Conservation (phyloP, 495 filamentous ascomycete genomes). For the Trichodelitschia bisporula region DNA sequence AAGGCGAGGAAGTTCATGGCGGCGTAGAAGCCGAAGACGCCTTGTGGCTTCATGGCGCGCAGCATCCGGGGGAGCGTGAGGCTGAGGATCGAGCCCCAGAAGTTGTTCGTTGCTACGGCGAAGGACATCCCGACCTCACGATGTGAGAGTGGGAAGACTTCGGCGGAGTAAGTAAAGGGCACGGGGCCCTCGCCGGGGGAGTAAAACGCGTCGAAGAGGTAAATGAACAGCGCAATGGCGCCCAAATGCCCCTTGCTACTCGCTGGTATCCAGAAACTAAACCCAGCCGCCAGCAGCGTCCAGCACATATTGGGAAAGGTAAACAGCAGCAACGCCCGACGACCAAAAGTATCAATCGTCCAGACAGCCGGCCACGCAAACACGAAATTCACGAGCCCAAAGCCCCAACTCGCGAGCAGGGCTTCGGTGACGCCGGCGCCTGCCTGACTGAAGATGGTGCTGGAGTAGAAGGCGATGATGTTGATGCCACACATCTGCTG, state of each 20-base stretch:
- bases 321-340: conserved; percentile 7
- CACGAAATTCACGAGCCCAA: conserved; percentile 36
- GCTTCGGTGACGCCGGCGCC: conserved; percentile 20
- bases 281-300: conserved; percentile 11
- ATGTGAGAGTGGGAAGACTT: conserved; percentile 25
- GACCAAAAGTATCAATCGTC: conserved; percentile 24
- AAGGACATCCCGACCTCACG: conserved; percentile 14
- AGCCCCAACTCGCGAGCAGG: conserved; percentile 29
- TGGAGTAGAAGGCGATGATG: conserved; percentile 21
- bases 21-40: conserved; percentile 38
- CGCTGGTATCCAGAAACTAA: conserved; percentile 9
- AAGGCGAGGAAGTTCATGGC: conserved; percentile 21
- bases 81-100: conserved; percentile 21
- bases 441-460: conserved; percentile 33
- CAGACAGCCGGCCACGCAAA: conserved; percentile 40
- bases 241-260: conserved; percentile 14
- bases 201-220: conserved; percentile 22
- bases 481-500: conserved; percentile 30
- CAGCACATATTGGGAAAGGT: conserved; percentile 15
- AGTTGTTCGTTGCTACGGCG: conserved; percentile 21
- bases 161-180: conserved; percentile 32
- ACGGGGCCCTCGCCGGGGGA: conserved; percentile 31
- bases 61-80: conserved; percentile 30
- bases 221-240: conserved; percentile 24
- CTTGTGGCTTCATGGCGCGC: conserved; percentile 24